Percentiles rank a stretch among this genome's conserved stretches.
phyloP scores from a whole-genome alignment of 2,329 filamentous ascomycete species.

The Phialophora expanda region DNA sequence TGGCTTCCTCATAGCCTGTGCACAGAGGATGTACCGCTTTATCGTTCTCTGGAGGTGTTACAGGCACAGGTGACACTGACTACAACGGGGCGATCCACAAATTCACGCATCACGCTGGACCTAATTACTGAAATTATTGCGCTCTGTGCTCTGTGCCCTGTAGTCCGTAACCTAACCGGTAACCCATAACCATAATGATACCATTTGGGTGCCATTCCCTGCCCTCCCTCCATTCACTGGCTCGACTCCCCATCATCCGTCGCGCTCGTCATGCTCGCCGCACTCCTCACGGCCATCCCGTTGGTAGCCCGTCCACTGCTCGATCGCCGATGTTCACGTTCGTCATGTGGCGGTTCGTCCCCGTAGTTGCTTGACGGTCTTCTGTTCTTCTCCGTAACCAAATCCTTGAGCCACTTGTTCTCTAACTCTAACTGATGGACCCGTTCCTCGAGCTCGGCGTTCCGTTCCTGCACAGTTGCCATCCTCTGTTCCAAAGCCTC shows the following conservation, averaged over 20 bases:
- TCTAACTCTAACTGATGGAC: slow-evolving; percentile 80
- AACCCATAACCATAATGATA: background rate
- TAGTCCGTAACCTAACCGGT: background rate
- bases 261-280: background rate
- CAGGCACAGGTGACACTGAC: background rate
- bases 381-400: slow-evolving; percentile 81
- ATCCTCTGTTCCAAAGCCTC: slow-evolving; percentile 81
- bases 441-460: slow-evolving; percentile 72
- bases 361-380: slow-evolving; percentile 12
- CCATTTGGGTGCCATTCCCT: background rate
- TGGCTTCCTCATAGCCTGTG: too few species aligned
- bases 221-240: background rate
- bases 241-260: slow-evolving; percentile 1
- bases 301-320: background rate
- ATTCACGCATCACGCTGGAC: background rate
- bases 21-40: too few species aligned
- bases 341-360: background rate
- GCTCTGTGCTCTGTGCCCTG: background rate
- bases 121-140: background rate
- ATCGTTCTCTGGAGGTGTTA: background rate
- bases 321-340: background rate
- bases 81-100: background rate
- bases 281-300: background rate
- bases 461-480: slow-evolving; percentile 82
- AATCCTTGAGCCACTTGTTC: slow-evolving; percentile 80